A percentile compares a stretch with the other conserved stretches of the same genome.
These are phyloP conservation scores for Lagenidium giganteum DNA, from an alignment of 352 stramenopile species.

Conservation along the genomic window DNA sequence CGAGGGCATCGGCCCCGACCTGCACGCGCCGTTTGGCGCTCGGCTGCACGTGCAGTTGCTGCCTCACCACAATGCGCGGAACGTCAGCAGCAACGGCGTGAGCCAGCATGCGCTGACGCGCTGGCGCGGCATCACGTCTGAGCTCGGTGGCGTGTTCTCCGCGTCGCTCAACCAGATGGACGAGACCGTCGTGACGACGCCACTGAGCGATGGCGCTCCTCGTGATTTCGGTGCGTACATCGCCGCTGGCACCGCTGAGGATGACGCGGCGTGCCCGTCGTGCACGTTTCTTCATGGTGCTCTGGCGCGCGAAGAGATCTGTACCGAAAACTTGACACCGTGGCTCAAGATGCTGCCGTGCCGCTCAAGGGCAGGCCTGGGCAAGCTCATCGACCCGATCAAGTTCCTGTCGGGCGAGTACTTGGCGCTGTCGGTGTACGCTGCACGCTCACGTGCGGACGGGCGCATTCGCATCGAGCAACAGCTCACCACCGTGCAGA, in stretches of 20 bases:
- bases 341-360: slow-evolving; percentile 88
- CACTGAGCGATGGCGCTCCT: slow-evolving; percentile 8
- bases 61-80: too few relatives aligned
- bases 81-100: too few relatives aligned
- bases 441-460: slow-evolving; percentile 8
- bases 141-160: slow-evolving; percentile 78
- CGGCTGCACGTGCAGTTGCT: slow-evolving; percentile 50
- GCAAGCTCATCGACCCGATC: slow-evolving; percentile 68
- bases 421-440: slow-evolving; percentile 52
- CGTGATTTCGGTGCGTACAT: slow-evolving; percentile 17
- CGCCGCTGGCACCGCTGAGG: too few relatives aligned
- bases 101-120: slow-evolving; percentile 21
- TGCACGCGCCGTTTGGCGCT: slow-evolving; percentile 56
- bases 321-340: slow-evolving; percentile 85
- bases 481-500: slow-evolving; percentile 56
- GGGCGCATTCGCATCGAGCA: slow-evolving; percentile 38
- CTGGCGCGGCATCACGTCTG: slow-evolving; percentile 67
- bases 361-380: slow-evolving; percentile 51
- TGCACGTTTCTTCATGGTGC: slow-evolving; percentile 46
- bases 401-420: slow-evolving; percentile 68
- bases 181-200: slow-evolving; percentile 26
- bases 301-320: slow-evolving; percentile 77
- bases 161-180: slow-evolving; percentile 82
- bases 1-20: slow-evolving; percentile 7
- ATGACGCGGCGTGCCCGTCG: slow-evolving; percentile 10